phyloP scores from a whole-genome alignment of 169 alveolate genomes.

The Toxoplasma gondii region DNA sequence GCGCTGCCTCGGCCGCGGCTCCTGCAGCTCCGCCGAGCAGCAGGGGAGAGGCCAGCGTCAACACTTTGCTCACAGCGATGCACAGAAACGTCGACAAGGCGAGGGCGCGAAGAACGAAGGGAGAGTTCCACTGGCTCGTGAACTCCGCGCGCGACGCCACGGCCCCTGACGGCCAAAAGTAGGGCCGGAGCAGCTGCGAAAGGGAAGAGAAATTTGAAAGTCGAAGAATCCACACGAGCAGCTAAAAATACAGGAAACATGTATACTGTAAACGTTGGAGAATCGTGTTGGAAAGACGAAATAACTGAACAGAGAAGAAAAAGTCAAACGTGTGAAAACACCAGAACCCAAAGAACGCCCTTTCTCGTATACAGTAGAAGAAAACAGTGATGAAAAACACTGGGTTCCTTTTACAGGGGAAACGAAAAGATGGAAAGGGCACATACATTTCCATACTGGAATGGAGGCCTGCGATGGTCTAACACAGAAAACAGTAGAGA shows the following conservation, averaged over 20 bases:
- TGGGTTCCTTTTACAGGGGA: too few species aligned
- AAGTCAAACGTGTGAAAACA: not conserved
- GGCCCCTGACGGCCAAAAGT: constrained; percentile 35
- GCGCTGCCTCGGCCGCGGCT: constrained; percentile 10
- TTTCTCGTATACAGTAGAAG: too few species aligned
- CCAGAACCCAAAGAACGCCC: not conserved
- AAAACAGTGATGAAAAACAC: too few species aligned
- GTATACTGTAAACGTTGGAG: not conserved
- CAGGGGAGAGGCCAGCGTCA: constrained; percentile 25
- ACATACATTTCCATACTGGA: too few species aligned
- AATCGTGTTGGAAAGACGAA: not conserved
- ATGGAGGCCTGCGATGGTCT: too few species aligned
- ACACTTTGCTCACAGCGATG: not conserved
- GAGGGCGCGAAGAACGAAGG: not conserved
- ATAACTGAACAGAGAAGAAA: not conserved
- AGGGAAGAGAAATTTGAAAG: not conserved
- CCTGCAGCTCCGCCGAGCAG: not conserved
- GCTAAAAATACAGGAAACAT: not conserved
- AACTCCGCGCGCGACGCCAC: not conserved
- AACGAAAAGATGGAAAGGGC: too few species aligned
- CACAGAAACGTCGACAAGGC: not conserved
- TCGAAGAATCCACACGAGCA: not conserved
- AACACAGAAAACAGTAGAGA: too few species aligned
- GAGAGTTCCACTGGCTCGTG: not conserved
- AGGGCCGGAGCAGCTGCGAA: constrained; percentile 44